These are phyloP conservation scores for Poronia punctata DNA, from an alignment of 495 filamentous ascomycete species.

Conservation along the genomic window DNA sequence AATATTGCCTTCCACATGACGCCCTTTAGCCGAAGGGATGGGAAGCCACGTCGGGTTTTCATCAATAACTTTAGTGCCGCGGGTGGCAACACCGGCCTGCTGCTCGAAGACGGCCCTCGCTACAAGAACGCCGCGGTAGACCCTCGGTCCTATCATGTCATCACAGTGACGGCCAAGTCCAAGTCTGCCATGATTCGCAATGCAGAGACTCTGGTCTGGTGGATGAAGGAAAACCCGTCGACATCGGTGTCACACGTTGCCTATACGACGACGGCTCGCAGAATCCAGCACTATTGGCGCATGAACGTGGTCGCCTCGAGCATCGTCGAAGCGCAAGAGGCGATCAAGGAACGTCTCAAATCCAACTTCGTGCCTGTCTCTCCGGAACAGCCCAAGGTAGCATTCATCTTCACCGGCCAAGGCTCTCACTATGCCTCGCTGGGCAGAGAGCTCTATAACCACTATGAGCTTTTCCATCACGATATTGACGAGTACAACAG, in stretches of 20 bases:
- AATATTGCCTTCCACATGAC: constrained; percentile 53
- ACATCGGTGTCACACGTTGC: constrained; percentile 53
- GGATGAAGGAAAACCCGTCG: constrained; percentile 46
- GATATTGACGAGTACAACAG: constrained; percentile 65
- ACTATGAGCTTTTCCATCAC: constrained; percentile 58
- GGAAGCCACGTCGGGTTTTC: constrained; percentile 52
- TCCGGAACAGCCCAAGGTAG: constrained; percentile 49
- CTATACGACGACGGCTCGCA: constrained; percentile 77
- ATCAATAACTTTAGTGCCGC: constrained; percentile 67
- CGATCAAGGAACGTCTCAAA: constrained; percentile 36
- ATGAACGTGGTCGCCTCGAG: constrained; percentile 53
- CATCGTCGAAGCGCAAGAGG: constrained; percentile 34
- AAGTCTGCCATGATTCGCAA: constrained; percentile 50
- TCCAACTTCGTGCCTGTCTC: constrained; percentile 41
- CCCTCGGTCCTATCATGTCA: constrained; percentile 44
- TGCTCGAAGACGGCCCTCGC: constrained; percentile 52
- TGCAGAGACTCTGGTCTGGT: constrained; percentile 40
- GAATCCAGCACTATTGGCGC: constrained; percentile 75
- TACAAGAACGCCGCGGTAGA: constrained; percentile 28
- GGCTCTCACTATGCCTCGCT: constrained; percentile 61
- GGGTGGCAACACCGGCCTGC: constrained; percentile 57
- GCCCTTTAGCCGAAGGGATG: constrained; percentile 56
- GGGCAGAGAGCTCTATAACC: constrained; percentile 62
- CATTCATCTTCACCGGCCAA: constrained; percentile 65
- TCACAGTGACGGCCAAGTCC: constrained; percentile 54